Base-by-base conservation (phyloP, 1,139 yeast species). In the Nakaseomyces glabratus region DNA sequence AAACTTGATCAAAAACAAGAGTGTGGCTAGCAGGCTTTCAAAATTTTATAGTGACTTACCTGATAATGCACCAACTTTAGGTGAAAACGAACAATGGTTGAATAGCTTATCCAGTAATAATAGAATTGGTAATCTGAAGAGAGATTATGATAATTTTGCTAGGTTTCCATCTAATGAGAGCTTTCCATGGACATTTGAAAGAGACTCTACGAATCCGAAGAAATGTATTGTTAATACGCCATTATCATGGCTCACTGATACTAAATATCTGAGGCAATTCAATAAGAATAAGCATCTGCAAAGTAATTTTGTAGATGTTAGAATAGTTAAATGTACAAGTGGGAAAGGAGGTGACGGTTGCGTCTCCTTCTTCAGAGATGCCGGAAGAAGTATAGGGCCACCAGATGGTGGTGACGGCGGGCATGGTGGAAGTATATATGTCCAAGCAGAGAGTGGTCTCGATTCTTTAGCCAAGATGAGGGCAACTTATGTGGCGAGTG, bases 321-420 rank as follows among this genome's bases (percentile, higher is more conserved):
- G 75, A 45, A 68, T 85, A 11, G 67, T 86, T 4, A 69, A 73
- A 37, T 63, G 82, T n/a, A 60, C 61, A 8, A 76, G 93, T 29
- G 98, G 98, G 0, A 66, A 64, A 33, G 98, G 98, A 19, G 98
- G 98, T 1, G 69, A 78, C 53, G 98, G 98, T 5, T 69, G 75
- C 33, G 80, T 85, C 0, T 80, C 96, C 1, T 90, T 90, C 56
- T 71, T 80, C 44, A 64, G 95, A 42, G 97, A 85, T 48, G 84
- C 95, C 2, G 82, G 86, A 35, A 63, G 84, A 28, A 69, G 95
- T 0, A 68, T 70, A 13, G 98, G 98, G 0, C 97, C 98, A 0
- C 94, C 98, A 0, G 95, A 88, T 57, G 98, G 98, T 16, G 98
- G 98, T 11, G 97, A 90, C 58, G 98, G 98, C 16, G 98, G 98